Base-by-base conservation (phyloP, 768 basidiomycete genomes). In the Pleurotus salmoneostramineus region DNA sequence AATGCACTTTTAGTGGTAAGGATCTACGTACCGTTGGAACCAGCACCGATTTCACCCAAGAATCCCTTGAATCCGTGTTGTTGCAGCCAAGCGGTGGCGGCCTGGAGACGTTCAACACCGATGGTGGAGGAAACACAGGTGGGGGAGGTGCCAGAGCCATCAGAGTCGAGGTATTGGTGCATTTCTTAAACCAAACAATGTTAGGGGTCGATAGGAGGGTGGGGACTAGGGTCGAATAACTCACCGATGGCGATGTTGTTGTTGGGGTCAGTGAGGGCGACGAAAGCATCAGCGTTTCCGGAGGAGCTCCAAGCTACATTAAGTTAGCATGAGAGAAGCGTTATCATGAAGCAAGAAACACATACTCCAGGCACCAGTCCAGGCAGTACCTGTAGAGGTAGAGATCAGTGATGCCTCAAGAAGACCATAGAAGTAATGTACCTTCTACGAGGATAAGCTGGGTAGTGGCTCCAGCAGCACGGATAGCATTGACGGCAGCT, bases 141-240 rank as follows among this genome's bases (percentile, higher is more conserved):
- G 1, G 64, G 65, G 48, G 68, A 75, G 6, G 84, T 85, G 51
- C 83, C 83, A 15, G 83, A 84, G 61, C 82, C 78, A 64, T 87
- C 84, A 36, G 77, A 79, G 68, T 86, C 84, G 62, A 87, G 83
- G 73, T 87, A 87, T 66, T 87, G 83, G 68, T 87, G 84, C 82
- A 86, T 85, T 65, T 87, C 83, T 81, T 27, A 27, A 27, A 27
- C 21, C 21, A 64, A 3, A 1, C 11, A 12, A 50, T 7, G 47
- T 27, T 15, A 45, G 44, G 44, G n/a, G 44, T 6, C 15, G 10
- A 58, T 12, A 36, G 4, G 44, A 52, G 15, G 52, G 35, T 43
- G 36, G n/a, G 21, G 21, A 32, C 59, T 40, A 47, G 27, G 27
- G 49, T 15, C 47, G 61, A 42, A 8, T 17, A 21, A 63, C 74